phyloP scores from a whole-genome alignment of 495 filamentous ascomycete species.

The Neurospora sublineolata region DNA sequence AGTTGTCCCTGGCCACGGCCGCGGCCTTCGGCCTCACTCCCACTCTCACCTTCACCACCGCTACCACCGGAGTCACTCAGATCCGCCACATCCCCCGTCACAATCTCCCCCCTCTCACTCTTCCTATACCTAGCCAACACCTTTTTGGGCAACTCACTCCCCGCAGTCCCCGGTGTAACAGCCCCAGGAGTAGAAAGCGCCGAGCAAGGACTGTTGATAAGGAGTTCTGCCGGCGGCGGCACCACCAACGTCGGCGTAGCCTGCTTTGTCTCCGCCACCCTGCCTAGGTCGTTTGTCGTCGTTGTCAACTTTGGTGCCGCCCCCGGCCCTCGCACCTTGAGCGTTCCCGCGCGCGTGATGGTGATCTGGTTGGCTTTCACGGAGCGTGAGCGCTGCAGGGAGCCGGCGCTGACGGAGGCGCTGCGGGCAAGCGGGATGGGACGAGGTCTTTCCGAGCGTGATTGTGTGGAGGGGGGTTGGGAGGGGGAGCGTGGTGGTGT shows the following conservation, averaged over 20 bases:
- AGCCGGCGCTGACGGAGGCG: constrained; percentile 4
- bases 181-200: not conserved
- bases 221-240: not conserved
- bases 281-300: constrained; percentile 15
- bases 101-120: not conserved
- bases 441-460: constrained; percentile 1
- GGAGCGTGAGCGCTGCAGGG: not conserved
- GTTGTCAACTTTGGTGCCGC: constrained; percentile 13
- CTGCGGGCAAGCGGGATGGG: not conserved
- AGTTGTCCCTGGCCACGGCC: not conserved
- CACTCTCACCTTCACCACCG: not conserved
- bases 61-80: not conserved
- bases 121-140: not conserved
- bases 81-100: not conserved
- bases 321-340: constrained; percentile 1
- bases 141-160: not conserved
- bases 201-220: not conserved
- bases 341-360: not conserved
- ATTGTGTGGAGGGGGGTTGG: constrained; percentile 25
- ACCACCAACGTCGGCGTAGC: constrained; percentile 26
- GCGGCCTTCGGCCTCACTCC: not conserved
- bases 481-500: constrained; percentile 29
- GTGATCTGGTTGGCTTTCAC: constrained; percentile 3
- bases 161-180: not conserved
- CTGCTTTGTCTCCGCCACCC: constrained; percentile 26